These are phyloP conservation scores for Calvatia gigantea DNA, from an alignment of 768 basidiomycete species.

Conservation along the genomic window DNA sequence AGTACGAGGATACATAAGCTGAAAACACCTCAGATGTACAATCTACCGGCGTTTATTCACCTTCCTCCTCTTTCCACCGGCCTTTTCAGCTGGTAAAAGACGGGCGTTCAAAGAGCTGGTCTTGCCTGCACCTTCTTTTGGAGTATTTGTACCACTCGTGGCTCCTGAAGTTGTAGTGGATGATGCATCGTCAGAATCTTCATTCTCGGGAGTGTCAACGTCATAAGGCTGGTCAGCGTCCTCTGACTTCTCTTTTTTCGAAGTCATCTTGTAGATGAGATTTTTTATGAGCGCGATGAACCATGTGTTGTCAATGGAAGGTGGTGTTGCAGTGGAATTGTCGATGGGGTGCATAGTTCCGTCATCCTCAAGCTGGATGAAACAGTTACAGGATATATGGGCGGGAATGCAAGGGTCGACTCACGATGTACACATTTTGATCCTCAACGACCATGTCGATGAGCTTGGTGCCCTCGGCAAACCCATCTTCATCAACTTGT, in stretches of 20 bases:
- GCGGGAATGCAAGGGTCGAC: constrained; percentile 22
- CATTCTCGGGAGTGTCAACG: constrained; percentile 9
- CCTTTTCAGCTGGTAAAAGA: constrained; percentile 41
- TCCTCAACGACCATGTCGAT: constrained; percentile 84
- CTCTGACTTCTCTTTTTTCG: constrained; percentile 20
- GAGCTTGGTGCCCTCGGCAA: constrained; percentile 42
- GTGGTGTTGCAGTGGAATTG: constrained; percentile 50
- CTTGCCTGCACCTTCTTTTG: constrained; percentile 29
- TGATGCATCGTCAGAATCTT: constrained; percentile 31
- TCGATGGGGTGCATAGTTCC: constrained; percentile 59
- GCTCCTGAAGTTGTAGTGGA: constrained; percentile 44
- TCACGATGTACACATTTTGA: constrained; percentile 69
- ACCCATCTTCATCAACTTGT: constrained; percentile 55
- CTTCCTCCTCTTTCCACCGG: constrained; percentile 66
- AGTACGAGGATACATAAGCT: background rate
- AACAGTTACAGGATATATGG: constrained; percentile 1
- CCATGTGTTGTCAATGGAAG: constrained; percentile 70
- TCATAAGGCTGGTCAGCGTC: constrained; percentile 2
- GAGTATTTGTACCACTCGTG: constrained; percentile 37
- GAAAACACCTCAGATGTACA: background rate
- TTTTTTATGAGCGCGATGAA: constrained; percentile 46
- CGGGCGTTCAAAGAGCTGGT: constrained; percentile 18
- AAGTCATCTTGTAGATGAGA: constrained; percentile 25
- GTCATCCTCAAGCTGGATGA: constrained; percentile 52
- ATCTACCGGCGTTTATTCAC: constrained; percentile 44